phyloP scores from a whole-genome alignment of 192 early-diverging fungal genomes.

The Tieghemiomyces parasiticus region DNA sequence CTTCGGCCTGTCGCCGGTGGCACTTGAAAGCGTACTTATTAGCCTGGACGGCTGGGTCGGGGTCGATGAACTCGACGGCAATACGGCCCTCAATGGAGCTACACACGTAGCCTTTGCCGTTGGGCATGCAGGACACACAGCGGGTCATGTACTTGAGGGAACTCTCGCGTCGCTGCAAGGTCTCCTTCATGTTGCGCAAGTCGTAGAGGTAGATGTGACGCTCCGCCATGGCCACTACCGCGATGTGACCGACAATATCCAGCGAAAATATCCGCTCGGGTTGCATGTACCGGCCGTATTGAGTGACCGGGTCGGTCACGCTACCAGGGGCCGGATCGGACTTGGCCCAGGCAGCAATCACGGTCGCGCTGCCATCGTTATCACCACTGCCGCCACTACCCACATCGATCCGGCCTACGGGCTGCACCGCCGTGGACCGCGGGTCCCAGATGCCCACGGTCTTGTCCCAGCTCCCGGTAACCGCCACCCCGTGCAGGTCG shows the following conservation, averaged over 20 bases:
- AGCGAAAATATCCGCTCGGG: conserved; percentile 75
- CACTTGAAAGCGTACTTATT: conserved; percentile 97
- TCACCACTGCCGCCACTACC: too few species aligned
- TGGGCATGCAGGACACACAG: conserved; percentile 71
- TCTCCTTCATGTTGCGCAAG: conserved; percentile 59
- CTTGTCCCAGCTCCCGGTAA: conserved; percentile 90
- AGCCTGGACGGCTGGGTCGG: conserved; percentile 39
- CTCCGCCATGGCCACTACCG: conserved; percentile 72
- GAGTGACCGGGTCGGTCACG: conserved; percentile 2
- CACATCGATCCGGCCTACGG: conserved; percentile 13
- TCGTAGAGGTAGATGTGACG: conserved; percentile 73
- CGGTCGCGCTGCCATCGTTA: too few species aligned
- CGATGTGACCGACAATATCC: conserved; percentile 50
- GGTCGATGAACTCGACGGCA: conserved; percentile 83
- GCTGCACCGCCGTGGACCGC: conserved; percentile 22
- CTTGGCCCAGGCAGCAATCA: background rate
- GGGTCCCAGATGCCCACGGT: conserved; percentile 66
- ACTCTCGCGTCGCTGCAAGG: conserved; percentile 55
- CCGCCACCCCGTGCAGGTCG: conserved; percentile 33
- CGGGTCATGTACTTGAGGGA: conserved; percentile 84
- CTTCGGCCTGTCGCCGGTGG: conserved; percentile 67
- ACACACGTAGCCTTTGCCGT: conserved; percentile 74
- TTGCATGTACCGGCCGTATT: conserved; percentile 30
- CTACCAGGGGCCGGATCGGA: background rate
- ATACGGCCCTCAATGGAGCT: conserved; percentile 91